Percentiles rank a stretch among this genome's conserved stretches.
These are phyloP conservation scores for Lipomyces japonicus DNA, from an alignment of 805 yeast species.

Conservation along the genomic window DNA sequence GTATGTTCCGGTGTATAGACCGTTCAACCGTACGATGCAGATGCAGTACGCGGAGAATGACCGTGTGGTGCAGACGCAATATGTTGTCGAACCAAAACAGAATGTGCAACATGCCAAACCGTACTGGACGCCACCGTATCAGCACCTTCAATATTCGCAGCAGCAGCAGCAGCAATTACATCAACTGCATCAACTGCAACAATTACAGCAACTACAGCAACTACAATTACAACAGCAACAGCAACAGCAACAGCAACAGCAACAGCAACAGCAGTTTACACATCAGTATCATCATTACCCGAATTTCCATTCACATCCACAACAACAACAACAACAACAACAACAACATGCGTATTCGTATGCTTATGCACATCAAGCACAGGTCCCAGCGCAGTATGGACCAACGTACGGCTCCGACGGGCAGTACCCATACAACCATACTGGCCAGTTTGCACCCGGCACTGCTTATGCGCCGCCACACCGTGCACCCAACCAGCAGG, in stretches of 20 bases:
- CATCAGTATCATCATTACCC: too few relatives aligned
- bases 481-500: too few relatives aligned
- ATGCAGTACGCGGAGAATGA: conserved; percentile 15
- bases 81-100: neutral
- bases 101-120: conserved; percentile 6
- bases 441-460: too few relatives aligned
- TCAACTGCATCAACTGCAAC: conserved; percentile 33
- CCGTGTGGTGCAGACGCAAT: neutral
- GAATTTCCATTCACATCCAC: too few relatives aligned
- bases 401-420: too few relatives aligned
- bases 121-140: neutral
- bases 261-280: conserved; percentile 28
- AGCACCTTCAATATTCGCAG: conserved; percentile 2
- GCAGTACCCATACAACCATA: too few relatives aligned
- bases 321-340: too few relatives aligned
- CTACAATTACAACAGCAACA: conserved; percentile 5
- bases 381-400: too few relatives aligned
- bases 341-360: too few relatives aligned
- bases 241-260: conserved; percentile 13
- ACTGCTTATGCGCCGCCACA: too few relatives aligned
- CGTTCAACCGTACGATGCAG: conserved; percentile 10
- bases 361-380: too few relatives aligned
- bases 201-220: conserved; percentile 4
- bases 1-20: conserved; percentile 15
- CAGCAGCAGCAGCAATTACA: neutral